These are phyloP conservation scores for Termitomyces sp. DNA, from an alignment of 768 basidiomycete genomes.

Conservation along the genomic window DNA sequence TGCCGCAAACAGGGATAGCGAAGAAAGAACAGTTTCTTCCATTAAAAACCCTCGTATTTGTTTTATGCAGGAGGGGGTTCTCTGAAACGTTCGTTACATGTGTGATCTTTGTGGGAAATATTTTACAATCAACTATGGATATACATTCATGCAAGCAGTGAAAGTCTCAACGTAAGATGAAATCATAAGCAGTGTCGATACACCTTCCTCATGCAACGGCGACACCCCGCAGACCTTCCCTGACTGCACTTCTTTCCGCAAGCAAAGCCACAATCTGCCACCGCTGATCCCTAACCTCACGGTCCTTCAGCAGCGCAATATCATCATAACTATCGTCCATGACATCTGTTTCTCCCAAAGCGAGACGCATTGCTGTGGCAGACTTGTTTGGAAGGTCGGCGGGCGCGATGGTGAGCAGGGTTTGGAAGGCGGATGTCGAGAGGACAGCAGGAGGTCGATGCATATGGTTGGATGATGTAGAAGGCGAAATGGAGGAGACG, in stretches of 20 bases:
- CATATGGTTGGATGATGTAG: constrained; percentile 32
- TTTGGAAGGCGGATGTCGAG: constrained; percentile 66
- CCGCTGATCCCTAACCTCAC: constrained; percentile 60
- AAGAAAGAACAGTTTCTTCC: constrained; percentile 5
- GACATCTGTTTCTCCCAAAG: constrained; percentile 46
- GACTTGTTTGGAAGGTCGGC: constrained; percentile 74
- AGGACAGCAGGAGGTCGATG: constrained; percentile 42
- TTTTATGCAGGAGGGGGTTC: too few relatives aligned
- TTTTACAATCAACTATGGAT: neutral
- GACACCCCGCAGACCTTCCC: constrained; percentile 30
- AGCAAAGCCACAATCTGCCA: constrained; percentile 79
- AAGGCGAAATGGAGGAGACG: constrained; percentile 68
- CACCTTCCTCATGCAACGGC: neutral
- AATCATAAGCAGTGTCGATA: neutral
- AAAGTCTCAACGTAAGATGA: neutral
- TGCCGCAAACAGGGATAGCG: constrained; percentile 40
- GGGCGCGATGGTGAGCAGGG: constrained; percentile 71
- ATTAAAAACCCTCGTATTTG: neutral
- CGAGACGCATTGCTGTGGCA: constrained; percentile 69
- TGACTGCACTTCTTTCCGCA: constrained; percentile 66
- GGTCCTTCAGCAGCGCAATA: constrained; percentile 47
- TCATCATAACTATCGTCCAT: constrained; percentile 50
- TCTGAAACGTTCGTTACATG: neutral
- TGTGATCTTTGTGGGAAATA: neutral
- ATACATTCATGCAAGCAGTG: neutral